Base-by-base conservation (phyloP, 2,329 filamentous ascomycete genomes). In the Endothia cerciana region DNA sequence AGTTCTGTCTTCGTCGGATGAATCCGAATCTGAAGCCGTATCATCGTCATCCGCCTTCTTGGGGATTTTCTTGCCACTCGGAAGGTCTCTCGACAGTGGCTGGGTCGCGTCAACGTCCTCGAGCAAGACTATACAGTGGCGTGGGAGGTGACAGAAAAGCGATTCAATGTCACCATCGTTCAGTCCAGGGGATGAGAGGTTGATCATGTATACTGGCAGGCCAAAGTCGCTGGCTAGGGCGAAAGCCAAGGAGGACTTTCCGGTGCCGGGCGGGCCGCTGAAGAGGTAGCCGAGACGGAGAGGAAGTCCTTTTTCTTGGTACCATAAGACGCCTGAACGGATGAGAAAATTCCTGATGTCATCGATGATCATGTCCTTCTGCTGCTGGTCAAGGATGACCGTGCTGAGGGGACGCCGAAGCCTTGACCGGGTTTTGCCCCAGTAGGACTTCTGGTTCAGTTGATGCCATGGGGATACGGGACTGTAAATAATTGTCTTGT, bases 61-160 rank as follows among this genome's bases (percentile, higher is more conserved):
- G 28, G 56, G 19, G 7, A 33, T 19, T 19, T 62, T 30, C 22
- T 33, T 30, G 15, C 4, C 40, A 30, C 41, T 58, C 36, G 36
- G 22, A 4, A 59, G 40, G 15, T 62, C 33, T 49, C 65, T 38
- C 7, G 59, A 55, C 8, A 67, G 22, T 1, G 63, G 62, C 47
- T 65, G 51, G n/a, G 65, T 67, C 7, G 65, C 65, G 28, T 67
- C 65, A 3, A 67, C 63, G 19, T 67, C 65, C 47, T 67, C 65
- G 6, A 67, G 63, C 33, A 67, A 45, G 11, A 67, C 53, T 22
- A 67, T 62, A 33, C 63, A 65, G 28, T 65, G 63, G 38, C 53
- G 45, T 5, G 65, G 65, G 10, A 67, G 51, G 19, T 38, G 59
- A 17, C 45, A 30, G 38, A 67, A 67, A 3, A 67, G 55, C 11